Base-by-base conservation (phyloP, 2,329 filamentous ascomycete species). In the Fusarium sarcochroum region DNA sequence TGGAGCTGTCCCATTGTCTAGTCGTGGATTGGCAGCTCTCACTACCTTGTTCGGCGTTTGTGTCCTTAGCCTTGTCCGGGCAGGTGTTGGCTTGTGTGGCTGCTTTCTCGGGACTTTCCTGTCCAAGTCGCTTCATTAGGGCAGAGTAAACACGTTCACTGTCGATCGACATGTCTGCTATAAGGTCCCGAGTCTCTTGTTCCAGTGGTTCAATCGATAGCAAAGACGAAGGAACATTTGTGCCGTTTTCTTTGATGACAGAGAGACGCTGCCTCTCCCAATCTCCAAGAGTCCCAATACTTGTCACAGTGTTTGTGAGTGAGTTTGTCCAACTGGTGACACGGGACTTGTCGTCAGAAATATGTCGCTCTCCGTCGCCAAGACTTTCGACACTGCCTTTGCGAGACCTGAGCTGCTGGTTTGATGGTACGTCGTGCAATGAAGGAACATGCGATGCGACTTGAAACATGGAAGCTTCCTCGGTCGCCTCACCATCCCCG, bases 261-360 rank as follows among this genome's bases (percentile, higher is more conserved):
- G 89, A 90, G n/a, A 91, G 78, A 2, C 87, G 84, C 71, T 90
- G 85, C 18, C 81, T 76, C 61, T 87, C 81, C 81, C 85, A 79
- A 62, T 86, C 83, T 2, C 74, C 78, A 55, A 74, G 73, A 6
- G 49, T 59, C 18, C 60, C 78, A 44, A 83, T 60, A 76, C 79
- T 87, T 7, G 84, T 78, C 4, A 86, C 84, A 4, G 86, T 88
- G 58, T 85, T 85, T 3, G 84, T 82, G 2, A 86, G 87, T 1
- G 90, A 91, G 63, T 89, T 87, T 6, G 86, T 86, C 91, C 91
- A 93, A 76, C 91, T 93, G 3, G 90, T 92, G 50, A 92, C 87
- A 21, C 90, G 81, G n/a, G 89, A 91, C 67, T 81, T 86, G 20
- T 88, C 85, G 38, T 87, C 85, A 15, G 77, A 80, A 2, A 71